Conservation (phyloP, 257 asterid genomes). For the Anisodus acutangulus region DNA sequence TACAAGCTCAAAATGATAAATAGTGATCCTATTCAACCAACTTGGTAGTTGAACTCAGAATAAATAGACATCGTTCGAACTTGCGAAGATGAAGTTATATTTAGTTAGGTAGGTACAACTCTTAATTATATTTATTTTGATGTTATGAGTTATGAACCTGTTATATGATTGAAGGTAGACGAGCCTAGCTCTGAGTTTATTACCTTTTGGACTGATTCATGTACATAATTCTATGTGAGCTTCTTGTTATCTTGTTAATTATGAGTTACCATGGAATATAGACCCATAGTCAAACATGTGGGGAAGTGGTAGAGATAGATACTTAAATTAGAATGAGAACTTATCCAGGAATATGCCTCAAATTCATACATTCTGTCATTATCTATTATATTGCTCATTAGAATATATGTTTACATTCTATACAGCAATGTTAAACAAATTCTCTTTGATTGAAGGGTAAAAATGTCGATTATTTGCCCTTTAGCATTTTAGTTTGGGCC, state of each 20-base stretch:
- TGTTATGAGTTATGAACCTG: background rate
- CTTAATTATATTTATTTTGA: background rate
- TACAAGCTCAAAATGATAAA: background rate
- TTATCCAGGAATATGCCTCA: background rate
- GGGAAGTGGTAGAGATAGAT: background rate
- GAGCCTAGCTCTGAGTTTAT: background rate
- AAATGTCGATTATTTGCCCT: background rate
- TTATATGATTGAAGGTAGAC: background rate
- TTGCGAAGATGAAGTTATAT: background rate
- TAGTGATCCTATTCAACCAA: background rate
- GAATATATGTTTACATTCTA: background rate
- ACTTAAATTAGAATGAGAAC: background rate
- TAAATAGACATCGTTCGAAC: background rate
- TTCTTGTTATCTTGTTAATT: background rate
- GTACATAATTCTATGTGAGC: background rate
- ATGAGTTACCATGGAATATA: background rate
- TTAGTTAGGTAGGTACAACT: background rate
- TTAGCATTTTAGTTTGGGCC: constrained; percentile 11
- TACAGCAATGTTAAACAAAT: background rate
- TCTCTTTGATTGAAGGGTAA: background rate
- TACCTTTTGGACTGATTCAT: background rate
- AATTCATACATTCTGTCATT: background rate
- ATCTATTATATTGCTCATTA: background rate
- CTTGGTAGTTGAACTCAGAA: background rate
- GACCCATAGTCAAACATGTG: background rate